A percentile compares a stretch with the other conserved stretches of the same genome.
These are phyloP conservation scores for Lenzites betulinus DNA, from an alignment of 768 basidiomycete species.

Conservation along the genomic window DNA sequence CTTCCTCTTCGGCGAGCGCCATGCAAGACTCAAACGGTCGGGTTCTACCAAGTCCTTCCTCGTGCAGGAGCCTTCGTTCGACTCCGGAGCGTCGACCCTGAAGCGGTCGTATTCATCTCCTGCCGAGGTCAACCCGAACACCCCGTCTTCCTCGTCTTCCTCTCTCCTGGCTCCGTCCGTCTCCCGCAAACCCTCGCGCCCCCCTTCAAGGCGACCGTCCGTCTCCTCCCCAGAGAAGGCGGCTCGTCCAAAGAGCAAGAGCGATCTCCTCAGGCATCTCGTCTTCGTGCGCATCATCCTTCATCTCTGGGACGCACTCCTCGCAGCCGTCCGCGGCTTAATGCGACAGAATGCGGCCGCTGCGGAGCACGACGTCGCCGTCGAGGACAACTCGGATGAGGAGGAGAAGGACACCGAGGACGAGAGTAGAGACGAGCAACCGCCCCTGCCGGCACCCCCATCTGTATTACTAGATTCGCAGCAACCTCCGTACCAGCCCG, in stretches of 20 bases:
- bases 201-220: constrained; percentile 28
- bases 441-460: constrained; percentile 13
- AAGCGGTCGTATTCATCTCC: constrained; percentile 69
- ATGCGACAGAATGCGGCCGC: constrained; percentile 25
- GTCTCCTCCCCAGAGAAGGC: constrained; percentile 30
- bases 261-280: constrained; percentile 45
- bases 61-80: constrained; percentile 38
- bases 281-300: constrained; percentile 73
- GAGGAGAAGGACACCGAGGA: constrained; percentile 39
- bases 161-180: constrained; percentile 15
- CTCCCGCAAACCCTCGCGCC: constrained; percentile 15
- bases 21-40: constrained; percentile 43
- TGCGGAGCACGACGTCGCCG: constrained; percentile 27
- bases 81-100: constrained; percentile 37
- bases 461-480: constrained; percentile 28
- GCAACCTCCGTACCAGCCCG: constrained; percentile 26
- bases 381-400: constrained; percentile 34
- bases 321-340: constrained; percentile 58
- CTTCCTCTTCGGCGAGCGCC: constrained; percentile 29
- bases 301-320: constrained; percentile 68
- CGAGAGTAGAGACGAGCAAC: constrained; percentile 36
- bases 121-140: constrained; percentile 41
- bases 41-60: constrained; percentile 60
- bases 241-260: constrained; percentile 15
- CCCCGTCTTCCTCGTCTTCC: constrained; percentile 11